Base-by-base conservation (phyloP, 306 rosid species). In the Chamaecrista fasciculata region DNA sequence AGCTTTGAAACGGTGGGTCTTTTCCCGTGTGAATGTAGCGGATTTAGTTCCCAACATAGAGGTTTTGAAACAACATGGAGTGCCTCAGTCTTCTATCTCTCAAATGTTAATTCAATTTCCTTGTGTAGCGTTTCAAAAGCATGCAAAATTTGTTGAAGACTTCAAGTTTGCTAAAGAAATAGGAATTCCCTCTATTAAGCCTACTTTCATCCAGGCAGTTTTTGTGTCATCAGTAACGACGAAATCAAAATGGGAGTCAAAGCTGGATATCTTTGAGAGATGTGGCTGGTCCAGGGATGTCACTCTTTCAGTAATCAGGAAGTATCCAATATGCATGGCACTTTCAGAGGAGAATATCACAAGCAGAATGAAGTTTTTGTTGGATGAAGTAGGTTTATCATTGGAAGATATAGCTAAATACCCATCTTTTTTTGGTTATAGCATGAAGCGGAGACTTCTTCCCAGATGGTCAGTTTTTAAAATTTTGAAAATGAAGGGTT, bases 391-490 rank as follows among this genome's bases (percentile, higher is more conserved):
- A 71, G 67, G 75, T 8, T 44, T 40, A 43, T 29, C 37, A n/a
- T 9, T 77, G 1, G 20, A 16, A n/a, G 69, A 64, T 31, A n/a
- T 80, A 12, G 80, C 74, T 16, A 7, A 21, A 40, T 0, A 2
- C 23, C 47, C 80, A 8, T 5, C 0, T 48, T 6, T 75, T 56
- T 8, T 70, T 14, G 1, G 19, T 5, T 49, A 11, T 19, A 75
- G 74, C 55, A 75, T 80, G 67, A 66, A 80, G 76, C 52, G 21
- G 44, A 48, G 78, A 44, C 47, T 71, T 18, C 61, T 71, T 15
- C 78, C 81, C 1, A 76, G 81, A 50, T 75, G 56, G 33, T 60
- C 81, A n/a, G 76, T 80, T 10, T 1, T 71, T 20, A 51, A 66
- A 46, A 0, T 56, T 67, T 62, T 80, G 10, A 26, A 42, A 28